phyloP scores from a whole-genome alignment of 1,284 basidiomycete species.

The Puccinia coronata region DNA sequence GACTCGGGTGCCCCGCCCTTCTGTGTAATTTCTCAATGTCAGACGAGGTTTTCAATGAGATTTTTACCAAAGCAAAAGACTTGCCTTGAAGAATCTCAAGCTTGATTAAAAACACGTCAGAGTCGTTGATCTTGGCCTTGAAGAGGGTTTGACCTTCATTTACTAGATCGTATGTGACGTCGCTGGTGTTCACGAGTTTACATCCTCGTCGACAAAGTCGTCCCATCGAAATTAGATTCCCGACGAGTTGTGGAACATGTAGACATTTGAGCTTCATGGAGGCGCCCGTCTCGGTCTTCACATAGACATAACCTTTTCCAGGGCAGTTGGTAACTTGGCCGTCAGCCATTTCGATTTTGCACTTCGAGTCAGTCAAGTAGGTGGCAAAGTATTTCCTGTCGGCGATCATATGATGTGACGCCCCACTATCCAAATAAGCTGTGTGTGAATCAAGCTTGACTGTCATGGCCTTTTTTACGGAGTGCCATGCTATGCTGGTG shows the following conservation, averaged over 20 bases:
- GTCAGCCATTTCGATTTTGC: conserved; percentile 3
- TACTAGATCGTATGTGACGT: background rate
- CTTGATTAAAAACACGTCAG: background rate
- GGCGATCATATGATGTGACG: conserved; percentile 14
- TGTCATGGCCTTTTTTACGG: background rate
- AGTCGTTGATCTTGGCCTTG: background rate
- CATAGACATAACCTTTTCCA: background rate
- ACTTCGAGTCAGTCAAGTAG: background rate
- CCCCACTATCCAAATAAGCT: conserved; percentile 5
- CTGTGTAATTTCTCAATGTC: background rate
- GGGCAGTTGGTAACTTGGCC: background rate
- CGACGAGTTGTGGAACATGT: conserved; percentile 15
- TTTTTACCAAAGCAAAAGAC: background rate
- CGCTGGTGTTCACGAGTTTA: background rate
- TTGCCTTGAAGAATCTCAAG: background rate
- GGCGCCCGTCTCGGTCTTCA: background rate
- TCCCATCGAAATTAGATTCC: conserved; percentile 5
- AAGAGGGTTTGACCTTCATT: background rate
- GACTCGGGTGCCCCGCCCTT: conserved; percentile 2
- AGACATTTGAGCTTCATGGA: background rate
- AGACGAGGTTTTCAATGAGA: background rate
- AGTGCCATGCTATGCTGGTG: background rate
- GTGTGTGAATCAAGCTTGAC: background rate
- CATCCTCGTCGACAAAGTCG: background rate
- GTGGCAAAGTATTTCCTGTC: background rate